phyloP scores from a whole-genome alignment of 2,329 filamentous ascomycete species.

The Metarhizium guizhouense region DNA sequence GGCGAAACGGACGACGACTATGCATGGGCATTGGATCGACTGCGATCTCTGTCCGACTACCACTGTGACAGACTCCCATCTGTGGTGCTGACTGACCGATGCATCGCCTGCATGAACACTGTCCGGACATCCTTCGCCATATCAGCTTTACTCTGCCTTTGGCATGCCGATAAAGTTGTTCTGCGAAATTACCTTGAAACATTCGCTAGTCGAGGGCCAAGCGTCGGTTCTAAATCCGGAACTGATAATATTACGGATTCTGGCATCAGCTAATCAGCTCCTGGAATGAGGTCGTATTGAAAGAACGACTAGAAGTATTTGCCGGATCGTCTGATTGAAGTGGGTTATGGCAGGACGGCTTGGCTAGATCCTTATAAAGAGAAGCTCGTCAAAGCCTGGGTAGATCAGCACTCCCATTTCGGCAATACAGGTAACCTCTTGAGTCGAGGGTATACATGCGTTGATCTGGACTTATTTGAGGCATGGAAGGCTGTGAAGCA shows the following conservation, averaged over 20 bases:
- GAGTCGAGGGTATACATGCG: no score
- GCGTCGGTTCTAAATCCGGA: no score
- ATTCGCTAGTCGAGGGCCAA: no score
- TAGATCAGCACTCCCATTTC: neutral
- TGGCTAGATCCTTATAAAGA: no score
- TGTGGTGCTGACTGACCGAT: conserved; percentile 14
- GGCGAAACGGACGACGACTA: conserved; percentile 12
- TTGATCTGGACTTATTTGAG: neutral
- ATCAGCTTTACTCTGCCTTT: conserved; percentile 12
- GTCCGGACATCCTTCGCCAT: conserved; percentile 8
- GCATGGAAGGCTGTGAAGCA: conserved; percentile 11
- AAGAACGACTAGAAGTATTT: no score
- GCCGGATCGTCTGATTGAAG: no score
- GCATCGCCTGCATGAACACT: conserved; percentile 13
- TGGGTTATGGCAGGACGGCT: no score
- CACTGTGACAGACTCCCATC: conserved; percentile 5
- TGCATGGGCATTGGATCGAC: conserved; percentile 11
- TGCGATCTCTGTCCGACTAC: conserved; percentile 10
- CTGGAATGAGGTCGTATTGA: no score
- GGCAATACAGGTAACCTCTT: no score
- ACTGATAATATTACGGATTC: neutral
- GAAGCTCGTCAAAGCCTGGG: neutral
- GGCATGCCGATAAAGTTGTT: conserved; percentile 13
- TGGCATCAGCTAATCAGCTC: no score
- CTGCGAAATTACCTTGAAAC: conserved; percentile 8